A percentile compares a stretch with the other conserved stretches of the same genome.
Evolutionary conservation across 1,284 basidiomycete species (phyloP).

Genomic region (Ceraceosorus bombacis): DNA sequence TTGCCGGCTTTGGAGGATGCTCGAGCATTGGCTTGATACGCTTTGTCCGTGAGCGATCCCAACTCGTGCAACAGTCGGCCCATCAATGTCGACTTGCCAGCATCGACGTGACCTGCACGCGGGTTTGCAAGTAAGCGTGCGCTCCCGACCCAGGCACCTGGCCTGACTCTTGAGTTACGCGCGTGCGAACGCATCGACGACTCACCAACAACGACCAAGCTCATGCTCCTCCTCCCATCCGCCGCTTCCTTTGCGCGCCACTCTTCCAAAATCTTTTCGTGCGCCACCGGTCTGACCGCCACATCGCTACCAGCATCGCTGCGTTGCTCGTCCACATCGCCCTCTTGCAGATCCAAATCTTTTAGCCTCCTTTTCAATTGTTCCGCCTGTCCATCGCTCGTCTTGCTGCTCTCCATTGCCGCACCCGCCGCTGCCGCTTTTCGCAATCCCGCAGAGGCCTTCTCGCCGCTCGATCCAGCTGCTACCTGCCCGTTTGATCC

Average conservation of each 20-base stretch:
- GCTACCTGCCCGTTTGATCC: slow-evolving; percentile 1
- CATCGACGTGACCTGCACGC: slow-evolving; percentile 82
- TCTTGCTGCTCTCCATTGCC: slow-evolving; percentile 6
- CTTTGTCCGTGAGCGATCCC: slow-evolving; percentile 77
- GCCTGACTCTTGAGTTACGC: neutral
- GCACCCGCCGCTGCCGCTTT: slow-evolving; percentile 3
- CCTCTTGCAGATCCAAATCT: slow-evolving; percentile 22
- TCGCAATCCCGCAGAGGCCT: neutral
- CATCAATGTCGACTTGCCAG: slow-evolving; percentile 97
- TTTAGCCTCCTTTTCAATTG: slow-evolving; percentile 37
- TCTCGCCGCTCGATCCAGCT: neutral
- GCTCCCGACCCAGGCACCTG: neutral
- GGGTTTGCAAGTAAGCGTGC: neutral
- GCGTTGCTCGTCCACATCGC: slow-evolving; percentile 16
- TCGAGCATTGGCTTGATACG: slow-evolving; percentile 73
- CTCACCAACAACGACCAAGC: slow-evolving; percentile 85
- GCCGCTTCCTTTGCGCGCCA: slow-evolving; percentile 57
- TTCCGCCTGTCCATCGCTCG: slow-evolving; percentile 15
- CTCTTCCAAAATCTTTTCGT: slow-evolving; percentile 78
- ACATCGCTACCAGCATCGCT: slow-evolving; percentile 48
- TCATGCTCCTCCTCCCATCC: slow-evolving; percentile 65
- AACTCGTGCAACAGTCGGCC: slow-evolving; percentile 86
- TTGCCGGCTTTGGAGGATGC: slow-evolving; percentile 87
- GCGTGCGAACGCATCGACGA: slow-evolving; percentile 12
- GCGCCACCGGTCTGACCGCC: slow-evolving; percentile 56